Evolutionary conservation across 208 protist genomes (phyloP), one percentile per base, ranked within the genome.

Genomic region (Trypanosoma congolense): DNA sequence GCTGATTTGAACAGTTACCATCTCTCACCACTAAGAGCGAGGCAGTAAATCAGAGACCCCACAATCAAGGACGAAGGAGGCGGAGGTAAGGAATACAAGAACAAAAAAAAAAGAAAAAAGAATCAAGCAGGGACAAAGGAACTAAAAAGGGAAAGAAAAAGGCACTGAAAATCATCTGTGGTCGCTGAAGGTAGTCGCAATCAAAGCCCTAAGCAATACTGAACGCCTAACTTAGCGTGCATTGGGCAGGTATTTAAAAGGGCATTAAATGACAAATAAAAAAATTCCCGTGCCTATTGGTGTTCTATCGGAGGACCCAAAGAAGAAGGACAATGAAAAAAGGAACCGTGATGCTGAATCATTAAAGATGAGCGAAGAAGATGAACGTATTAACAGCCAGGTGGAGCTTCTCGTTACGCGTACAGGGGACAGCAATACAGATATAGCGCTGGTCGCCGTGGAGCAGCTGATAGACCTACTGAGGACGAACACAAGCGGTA

Each of bases 331-430:
- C 22, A 66, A 61, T 51, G 68, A 82, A 44, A 74, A 54, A 29
- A 81, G 57, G 30, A n/a, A 30, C 1, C 71, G 77, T 44, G 66
- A 82, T 9, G 59, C 50, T 4, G 83, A 91, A 28, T 54, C 56
- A 40, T 63, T 56, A 16, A 87, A 90, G 67, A 57, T 93, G 58
- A 95, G 75, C 40, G 96, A 98, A 50, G 96, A 98, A 56, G 97
- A 99, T 68, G 57, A 81, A 53, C 70, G 76, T 38, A 88, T 98
- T 44, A 98, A 98, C 63, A 86, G 89, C 43, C 81, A 97, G 29
- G 87, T 99, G 9, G 93, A 98, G 46, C 69, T 97, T 26, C 77
- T 97, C 26, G 93, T 98, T 21, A 75, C 86, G 26, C 76, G 90
- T 21, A 62, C 75, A 2, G 66, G 63, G 10, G 96, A 97, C 50